Conservation (phyloP, 306 rosid genomes). For the Hippophae rhamnoides region DNA sequence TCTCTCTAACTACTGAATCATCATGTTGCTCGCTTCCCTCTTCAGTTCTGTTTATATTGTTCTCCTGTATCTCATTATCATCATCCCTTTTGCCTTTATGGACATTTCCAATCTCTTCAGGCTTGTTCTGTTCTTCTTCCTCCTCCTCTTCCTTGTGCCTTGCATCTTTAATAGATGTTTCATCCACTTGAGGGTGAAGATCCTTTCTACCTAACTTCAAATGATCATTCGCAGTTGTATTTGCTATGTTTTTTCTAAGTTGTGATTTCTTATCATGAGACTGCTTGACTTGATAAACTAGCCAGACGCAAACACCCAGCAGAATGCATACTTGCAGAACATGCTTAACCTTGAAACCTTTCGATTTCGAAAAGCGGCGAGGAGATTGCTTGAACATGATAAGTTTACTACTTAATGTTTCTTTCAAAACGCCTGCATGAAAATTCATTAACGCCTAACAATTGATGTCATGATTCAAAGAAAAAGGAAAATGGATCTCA, state of each 20-base stretch:
- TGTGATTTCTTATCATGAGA: conserved; percentile 51
- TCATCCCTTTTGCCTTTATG: conserved; percentile 24
- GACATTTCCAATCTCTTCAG: conserved; percentile 17
- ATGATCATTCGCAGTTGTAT: conserved; percentile 23
- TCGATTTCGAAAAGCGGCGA: conserved; percentile 59
- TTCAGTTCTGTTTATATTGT: conserved; percentile 25
- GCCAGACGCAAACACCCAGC: conserved; percentile 72
- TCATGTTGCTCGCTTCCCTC: conserved; percentile 33
- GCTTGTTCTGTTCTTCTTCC: conserved; percentile 27
- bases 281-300: conserved; percentile 77
- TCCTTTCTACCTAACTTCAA: conserved; percentile 77
- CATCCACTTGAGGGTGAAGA: conserved; percentile 41
- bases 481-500: too few species aligned
- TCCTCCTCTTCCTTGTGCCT: conserved; percentile 65
- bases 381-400: conserved; percentile 74
- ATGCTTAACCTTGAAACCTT: conserved; percentile 92
- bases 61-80: conserved; percentile 12
- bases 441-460: neutral
- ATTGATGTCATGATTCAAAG: too few species aligned
- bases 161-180: conserved; percentile 39
- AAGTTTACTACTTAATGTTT: conserved; percentile 20
- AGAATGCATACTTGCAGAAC: conserved; percentile 61
- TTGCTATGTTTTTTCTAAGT: conserved; percentile 10
- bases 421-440: conserved; percentile 30
- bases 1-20: conserved; percentile 34